Evolutionary conservation across 2,329 filamentous ascomycete species (phyloP).

Genomic region (Mariannaea elegans): DNA sequence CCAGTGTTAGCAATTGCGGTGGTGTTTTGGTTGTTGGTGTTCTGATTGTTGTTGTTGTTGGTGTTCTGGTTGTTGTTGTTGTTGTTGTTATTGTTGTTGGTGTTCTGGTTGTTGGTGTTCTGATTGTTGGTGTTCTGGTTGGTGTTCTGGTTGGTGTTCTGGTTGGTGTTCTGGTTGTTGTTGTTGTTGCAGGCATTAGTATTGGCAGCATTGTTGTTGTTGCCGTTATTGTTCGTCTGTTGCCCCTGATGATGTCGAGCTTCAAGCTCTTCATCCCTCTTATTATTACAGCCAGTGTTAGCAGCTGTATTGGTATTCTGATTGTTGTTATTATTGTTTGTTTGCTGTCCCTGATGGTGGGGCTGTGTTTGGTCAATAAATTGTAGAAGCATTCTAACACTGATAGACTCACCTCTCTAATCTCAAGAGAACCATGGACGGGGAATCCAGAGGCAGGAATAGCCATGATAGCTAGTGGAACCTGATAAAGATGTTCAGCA

Average conservation of each 20-base stretch:
- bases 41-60: background rate
- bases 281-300: background rate
- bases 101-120: too few relatives aligned
- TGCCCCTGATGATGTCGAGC: constrained; percentile 11
- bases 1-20: background rate
- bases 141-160: background rate
- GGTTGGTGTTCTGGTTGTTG: background rate
- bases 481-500: background rate
- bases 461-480: constrained; percentile 6
- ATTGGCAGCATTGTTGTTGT: background rate
- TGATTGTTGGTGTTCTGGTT: background rate
- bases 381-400: background rate
- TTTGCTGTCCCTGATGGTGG: constrained; percentile 12
- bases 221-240: background rate
- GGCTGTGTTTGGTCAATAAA: constrained; percentile 2
- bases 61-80: too few relatives aligned
- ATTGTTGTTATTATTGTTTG: background rate
- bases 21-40: background rate
- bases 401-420: constrained; percentile 2
- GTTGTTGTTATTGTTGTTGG: too few relatives aligned
- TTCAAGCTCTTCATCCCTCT: background rate
- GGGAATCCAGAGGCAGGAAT: constrained; percentile 6
- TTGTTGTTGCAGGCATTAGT: constrained; percentile 6
- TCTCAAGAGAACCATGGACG: background rate
- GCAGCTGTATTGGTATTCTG: background rate